Evolutionary conservation across 1,284 basidiomycete genomes (phyloP).

Genomic region (Sanghuangporus sanghuang): DNA sequence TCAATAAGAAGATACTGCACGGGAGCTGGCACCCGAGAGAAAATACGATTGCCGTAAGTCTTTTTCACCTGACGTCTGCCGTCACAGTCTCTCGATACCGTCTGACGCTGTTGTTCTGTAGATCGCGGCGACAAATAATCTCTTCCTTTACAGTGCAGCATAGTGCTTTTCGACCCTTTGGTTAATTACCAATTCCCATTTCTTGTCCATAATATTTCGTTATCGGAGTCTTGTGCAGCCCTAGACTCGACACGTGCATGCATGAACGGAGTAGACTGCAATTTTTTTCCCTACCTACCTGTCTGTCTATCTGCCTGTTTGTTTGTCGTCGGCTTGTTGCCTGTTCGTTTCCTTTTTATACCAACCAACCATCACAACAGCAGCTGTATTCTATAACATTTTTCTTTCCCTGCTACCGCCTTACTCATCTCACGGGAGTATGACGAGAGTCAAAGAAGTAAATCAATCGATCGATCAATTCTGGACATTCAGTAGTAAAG

Average conservation of each 20-base stretch:
- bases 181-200: neutral
- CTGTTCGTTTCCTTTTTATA: slow-evolving; percentile 12
- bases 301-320: neutral
- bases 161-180: slow-evolving; percentile 32
- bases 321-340: neutral
- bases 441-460: neutral
- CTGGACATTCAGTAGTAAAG: slow-evolving; percentile 17
- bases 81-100: slow-evolving; percentile 1
- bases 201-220: slow-evolving; percentile 3
- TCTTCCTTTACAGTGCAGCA: slow-evolving; percentile 84
- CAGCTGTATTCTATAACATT: slow-evolving; percentile 17
- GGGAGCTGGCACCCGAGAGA: slow-evolving; percentile 97
- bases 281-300: neutral
- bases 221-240: neutral
- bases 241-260: slow-evolving; percentile 1
- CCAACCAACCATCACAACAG: slow-evolving; percentile 2
- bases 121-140: slow-evolving; percentile 94
- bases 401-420: slow-evolving; percentile 1
- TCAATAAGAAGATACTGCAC: slow-evolving; percentile 99
- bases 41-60: slow-evolving; percentile 90
- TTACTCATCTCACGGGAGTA: neutral
- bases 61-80: slow-evolving; percentile 3
- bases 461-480: neutral
- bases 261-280: slow-evolving; percentile 5
- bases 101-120: slow-evolving; percentile 27